phyloP scores from a whole-genome alignment of 2,329 filamentous ascomycete genomes.

The Blastomyces percursus region DNA sequence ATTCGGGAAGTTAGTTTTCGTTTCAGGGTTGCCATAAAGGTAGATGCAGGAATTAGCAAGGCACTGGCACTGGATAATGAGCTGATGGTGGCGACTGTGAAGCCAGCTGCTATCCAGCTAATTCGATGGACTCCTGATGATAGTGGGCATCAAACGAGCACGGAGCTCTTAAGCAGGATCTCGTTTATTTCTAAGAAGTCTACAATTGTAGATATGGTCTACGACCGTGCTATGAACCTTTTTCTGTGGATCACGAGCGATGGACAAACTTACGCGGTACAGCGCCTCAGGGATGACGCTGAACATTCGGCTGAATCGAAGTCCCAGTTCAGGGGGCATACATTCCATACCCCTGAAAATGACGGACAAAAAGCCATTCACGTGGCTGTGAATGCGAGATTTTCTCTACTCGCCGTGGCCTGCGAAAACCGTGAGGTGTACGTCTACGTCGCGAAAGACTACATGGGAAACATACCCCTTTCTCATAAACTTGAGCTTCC shows the following conservation, averaged over 20 bases:
- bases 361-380: constrained; percentile 53
- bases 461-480: constrained; percentile 78
- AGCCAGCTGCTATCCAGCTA: constrained; percentile 90
- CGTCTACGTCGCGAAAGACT: constrained; percentile 90
- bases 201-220: constrained; percentile 71
- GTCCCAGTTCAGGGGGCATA: constrained; percentile 76
- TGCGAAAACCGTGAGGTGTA: constrained; percentile 68
- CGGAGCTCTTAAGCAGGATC: constrained; percentile 81
- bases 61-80: constrained; percentile 86
- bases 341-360: constrained; percentile 65
- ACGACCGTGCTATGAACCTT: constrained; percentile 93
- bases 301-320: constrained; percentile 41
- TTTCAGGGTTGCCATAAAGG: constrained; percentile 96
- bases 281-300: constrained; percentile 45
- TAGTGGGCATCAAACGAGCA: constrained; percentile 72
- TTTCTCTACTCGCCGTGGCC: constrained; percentile 82
- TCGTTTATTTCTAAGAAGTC: constrained; percentile 70
- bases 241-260: constrained; percentile 85
- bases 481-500: constrained; percentile 68
- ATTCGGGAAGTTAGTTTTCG: constrained; percentile 79
- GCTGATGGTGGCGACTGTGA: constrained; percentile 78
- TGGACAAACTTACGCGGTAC: constrained; percentile 81
- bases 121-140: constrained; percentile 88
- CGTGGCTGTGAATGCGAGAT: constrained; percentile 83
- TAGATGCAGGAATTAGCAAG: constrained; percentile 85